Evolutionary conservation across 257 asterid genomes (phyloP).

Genomic region (Handroanthus guayacan): DNA sequence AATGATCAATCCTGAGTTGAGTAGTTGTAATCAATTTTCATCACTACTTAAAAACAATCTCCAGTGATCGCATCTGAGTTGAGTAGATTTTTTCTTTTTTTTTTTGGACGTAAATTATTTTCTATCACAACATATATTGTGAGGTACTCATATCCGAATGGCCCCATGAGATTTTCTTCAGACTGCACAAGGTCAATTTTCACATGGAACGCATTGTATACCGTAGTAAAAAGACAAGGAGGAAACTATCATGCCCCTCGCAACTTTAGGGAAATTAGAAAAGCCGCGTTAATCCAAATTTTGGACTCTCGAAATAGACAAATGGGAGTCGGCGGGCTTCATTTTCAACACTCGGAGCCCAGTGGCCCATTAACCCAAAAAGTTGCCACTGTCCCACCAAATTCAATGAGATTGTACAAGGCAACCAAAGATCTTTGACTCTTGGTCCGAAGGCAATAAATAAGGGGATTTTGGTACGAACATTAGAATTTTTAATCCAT

Average conservation of each 20-base stretch:
- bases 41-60: too few relatives aligned
- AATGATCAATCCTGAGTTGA: too few relatives aligned
- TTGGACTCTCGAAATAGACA: background rate
- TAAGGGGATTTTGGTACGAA: too few relatives aligned
- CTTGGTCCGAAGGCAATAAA: too few relatives aligned
- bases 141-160: background rate
- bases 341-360: constrained; percentile 27
- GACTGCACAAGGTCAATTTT: background rate
- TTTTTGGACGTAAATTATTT: too few relatives aligned
- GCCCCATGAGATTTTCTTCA: constrained; percentile 20
- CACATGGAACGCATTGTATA: constrained; percentile 20
- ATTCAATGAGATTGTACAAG: too few relatives aligned
- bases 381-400: background rate
- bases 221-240: constrained; percentile 10
- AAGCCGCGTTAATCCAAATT: constrained; percentile 33
- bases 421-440: too few relatives aligned
- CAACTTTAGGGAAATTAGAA: constrained; percentile 37
- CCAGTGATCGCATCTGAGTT: too few relatives aligned
- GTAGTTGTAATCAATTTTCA: too few relatives aligned
- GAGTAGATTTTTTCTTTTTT: too few relatives aligned
- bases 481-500: too few relatives aligned
- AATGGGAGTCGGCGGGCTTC: constrained; percentile 10
- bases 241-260: background rate
- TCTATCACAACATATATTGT: too few relatives aligned
- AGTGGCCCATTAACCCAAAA: constrained; percentile 26